Base-by-base conservation (phyloP, 139 green algal species). In the Picocystis salinarum region DNA sequence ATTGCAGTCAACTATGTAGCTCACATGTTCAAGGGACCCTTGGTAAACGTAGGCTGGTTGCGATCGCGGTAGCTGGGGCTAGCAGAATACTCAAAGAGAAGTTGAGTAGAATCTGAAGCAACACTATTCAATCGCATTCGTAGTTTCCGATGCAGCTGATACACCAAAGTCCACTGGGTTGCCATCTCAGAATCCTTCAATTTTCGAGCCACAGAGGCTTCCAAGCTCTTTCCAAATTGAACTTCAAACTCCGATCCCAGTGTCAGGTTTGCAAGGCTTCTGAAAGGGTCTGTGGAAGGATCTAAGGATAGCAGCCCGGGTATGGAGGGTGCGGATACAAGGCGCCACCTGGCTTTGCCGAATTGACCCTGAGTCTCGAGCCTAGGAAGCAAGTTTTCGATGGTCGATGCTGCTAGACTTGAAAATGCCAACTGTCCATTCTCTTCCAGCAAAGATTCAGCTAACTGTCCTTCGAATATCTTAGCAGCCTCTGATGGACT, bases 231-330 rank as follows among this genome's bases (percentile, higher is more conserved):
- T 20, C 62, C 64, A 18, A 73, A 75, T 49, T 82, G 56, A n/a
- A 96, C 50, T 60, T 96, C 85, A 40, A 90, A 72, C 61, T 96
- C 85, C 4, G 81, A 86, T 40, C 77, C 78, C 28, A 87, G 54
- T 9, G 64, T 72, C 34, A 87, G 60, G 13, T 67, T 57, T 19
- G 50, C 33, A 11, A 64, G 31, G 4, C 22, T 51, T 19, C 54
- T 51, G 37, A 74, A 71, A 11, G 63, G 62, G 30, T 74, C 65
- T 5, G 48, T 40, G 1, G 50, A 55, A 20, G 70, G 64, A 45
- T 81, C 70, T 33, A 83, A 45, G 3, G 65, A 74, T 20, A 80
- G 64, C 6, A 76, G 48, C 33, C 72, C 70, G n/a, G 75, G 73
- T 22, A 93, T 75, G 34, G 67, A 68, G n/a, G 79, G 77, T 11